Evolutionary conservation across 345 rosid genomes (phyloP), one percentile per base, ranked within the genome.

Genomic region (Moricandia moricandioides): DNA sequence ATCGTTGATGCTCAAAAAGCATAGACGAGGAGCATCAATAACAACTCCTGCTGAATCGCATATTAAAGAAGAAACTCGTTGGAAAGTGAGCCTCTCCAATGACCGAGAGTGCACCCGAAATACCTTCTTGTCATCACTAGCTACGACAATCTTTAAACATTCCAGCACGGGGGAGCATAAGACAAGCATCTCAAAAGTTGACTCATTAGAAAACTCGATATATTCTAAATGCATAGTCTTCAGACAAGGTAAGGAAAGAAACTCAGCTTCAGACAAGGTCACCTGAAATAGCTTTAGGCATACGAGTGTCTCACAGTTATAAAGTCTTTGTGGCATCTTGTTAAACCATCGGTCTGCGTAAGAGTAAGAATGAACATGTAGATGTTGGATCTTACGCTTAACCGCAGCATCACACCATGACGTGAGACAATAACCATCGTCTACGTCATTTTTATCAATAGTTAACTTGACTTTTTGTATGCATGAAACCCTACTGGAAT

Each of bases 171-270:
- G 47, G 47, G 29, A 35, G 47, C 14, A 62, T 10, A 9, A 65
- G 58, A 74, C 61, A 40, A 74, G 71, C 47, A 11, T 74, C 78
- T 65, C 66, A 4, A 40, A 59, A 43, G 43, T 60, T 39, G 57
- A 18, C 1, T 8, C 70, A 2, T 64, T 43, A 6, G 31, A 6
- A 27, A 37, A 63, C 3, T 11, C 1, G 31, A n/a, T 1, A 62
- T n/a, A 0, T 35, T 6, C 37, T 4, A 73, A 54, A 12, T 16
- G 0, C 39, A 73, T 51, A 7, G 18, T 37, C 63, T 73, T 63
- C 4, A 73, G 56, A 7, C 63, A 27, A 54, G 77, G 77, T 2
- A 73, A 73, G 6, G 18, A 73, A 64, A 54, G 63, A 14, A 54
- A 34, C 54, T 63, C 62, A 7, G 37, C 17, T 33, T 51, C 8